Conservation (phyloP, 306 rosid species). For the Acacia melanoxylon region DNA sequence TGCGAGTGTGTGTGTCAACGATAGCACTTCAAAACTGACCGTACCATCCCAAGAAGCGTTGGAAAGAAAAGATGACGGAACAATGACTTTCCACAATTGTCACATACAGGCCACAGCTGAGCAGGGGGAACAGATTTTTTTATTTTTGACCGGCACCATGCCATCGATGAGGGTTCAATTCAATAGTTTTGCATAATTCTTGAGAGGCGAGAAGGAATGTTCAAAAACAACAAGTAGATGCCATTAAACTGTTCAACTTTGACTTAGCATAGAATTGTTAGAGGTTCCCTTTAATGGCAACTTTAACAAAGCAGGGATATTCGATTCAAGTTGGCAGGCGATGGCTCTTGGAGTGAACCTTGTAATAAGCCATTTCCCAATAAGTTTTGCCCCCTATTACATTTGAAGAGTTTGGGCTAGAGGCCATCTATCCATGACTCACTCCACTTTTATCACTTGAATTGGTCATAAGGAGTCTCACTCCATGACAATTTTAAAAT, state of each 20-base stretch:
- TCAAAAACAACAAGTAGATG: conserved; percentile 46
- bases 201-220: conserved; percentile 10
- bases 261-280: conserved; percentile 32
- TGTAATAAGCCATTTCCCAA: conserved; percentile 40
- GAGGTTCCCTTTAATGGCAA: conserved; percentile 34
- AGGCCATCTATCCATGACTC: not conserved
- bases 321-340: conserved; percentile 37
- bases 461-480: not conserved
- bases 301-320: conserved; percentile 26
- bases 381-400: not conserved
- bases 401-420: not conserved
- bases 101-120: not conserved
- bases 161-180: not conserved
- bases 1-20: too few species aligned
- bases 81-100: conserved; percentile 27
- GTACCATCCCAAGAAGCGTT: not conserved
- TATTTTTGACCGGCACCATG: not conserved
- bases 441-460: not conserved
- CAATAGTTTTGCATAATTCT: conserved; percentile 16
- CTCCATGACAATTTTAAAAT: conserved; percentile 40
- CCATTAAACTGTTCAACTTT: conserved; percentile 48
- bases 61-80: not conserved
- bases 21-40: not conserved
- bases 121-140: not conserved
- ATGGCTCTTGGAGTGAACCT: conserved; percentile 32